These are phyloP conservation scores for Metschnikowia similis DNA, from an alignment of 805 yeast species.

Conservation along the genomic window DNA sequence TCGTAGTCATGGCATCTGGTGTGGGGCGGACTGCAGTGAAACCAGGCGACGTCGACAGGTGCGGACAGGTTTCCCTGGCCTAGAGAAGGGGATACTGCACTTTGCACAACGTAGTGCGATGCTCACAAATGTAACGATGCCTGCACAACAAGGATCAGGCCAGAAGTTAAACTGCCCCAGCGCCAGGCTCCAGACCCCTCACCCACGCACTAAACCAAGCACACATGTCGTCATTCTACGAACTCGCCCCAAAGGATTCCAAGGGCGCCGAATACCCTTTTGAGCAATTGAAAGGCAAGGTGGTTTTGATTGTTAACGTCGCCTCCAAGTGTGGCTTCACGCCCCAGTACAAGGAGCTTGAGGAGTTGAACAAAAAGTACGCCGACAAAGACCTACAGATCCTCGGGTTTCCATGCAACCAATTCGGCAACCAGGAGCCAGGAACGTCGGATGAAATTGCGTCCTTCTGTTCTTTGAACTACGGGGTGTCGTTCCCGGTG, in stretches of 20 bases:
- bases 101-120: not conserved
- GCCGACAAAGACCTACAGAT: conserved; percentile 33
- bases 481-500: conserved; percentile 89
- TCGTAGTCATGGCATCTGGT: no score
- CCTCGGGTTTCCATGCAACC: conserved; percentile 44
- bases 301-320: conserved; percentile 77
- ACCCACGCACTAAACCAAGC: not conserved
- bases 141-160: not conserved
- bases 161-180: not conserved
- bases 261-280: conserved; percentile 59
- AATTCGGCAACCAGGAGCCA: conserved; percentile 42
- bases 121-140: not conserved
- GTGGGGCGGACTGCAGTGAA: no score
- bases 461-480: conserved; percentile 70
- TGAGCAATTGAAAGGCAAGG: conserved; percentile 65
- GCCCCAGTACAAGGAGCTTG: conserved; percentile 40
- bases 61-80: no score
- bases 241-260: conserved; percentile 59
- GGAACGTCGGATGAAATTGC: conserved; percentile 56
- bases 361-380: conserved; percentile 39
- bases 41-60: no score
- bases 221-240: conserved; percentile 59
- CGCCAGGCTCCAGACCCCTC: not conserved
- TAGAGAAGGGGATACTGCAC: not conserved
- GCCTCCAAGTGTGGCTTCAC: conserved; percentile 67